Evolutionary conservation across 1,284 basidiomycete species (phyloP), one percentile per base, ranked within the genome.

Genomic region (Pseudozyma pruni): DNA sequence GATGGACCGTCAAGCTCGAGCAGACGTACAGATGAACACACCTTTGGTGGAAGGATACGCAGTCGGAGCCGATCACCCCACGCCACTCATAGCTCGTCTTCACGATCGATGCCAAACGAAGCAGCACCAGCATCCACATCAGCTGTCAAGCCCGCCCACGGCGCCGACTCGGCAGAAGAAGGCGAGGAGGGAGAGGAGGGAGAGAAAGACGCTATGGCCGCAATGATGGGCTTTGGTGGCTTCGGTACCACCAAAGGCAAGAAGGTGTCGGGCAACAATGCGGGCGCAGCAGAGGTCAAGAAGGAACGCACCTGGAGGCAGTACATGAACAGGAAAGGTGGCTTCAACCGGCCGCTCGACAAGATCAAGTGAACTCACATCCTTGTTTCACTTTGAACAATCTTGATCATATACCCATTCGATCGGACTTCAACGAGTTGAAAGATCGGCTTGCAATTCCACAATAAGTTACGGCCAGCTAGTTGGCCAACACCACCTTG

Each of bases 301-400:
- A 93, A 94, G 84, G 88, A 89, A 69, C 86, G 94, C 52, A 95
- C 93, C 25, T 97, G 94, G 94, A 86, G 94, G 70, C 94, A 97
- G 84, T 94, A 94, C 82, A 94, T 94, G 92, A 94, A 94, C 80
- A 59, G 74, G 29, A 71, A 71, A 32, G 74, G 74, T 23, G 74
- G 74, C 14, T 76, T 76, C 69, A 74, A 74, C 14, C 53, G 72
- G 22, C 63, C 63, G 8, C 52, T 74, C 33, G 72, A 74, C 60
- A 72, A 74, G 67, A 73, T 75, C 50, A 61, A 70, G 39, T 62
- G 39, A 56, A 20, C 35, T n/a, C 37, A 32, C 8, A 10, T 23
- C 1, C 13, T 17, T 22, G 17, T n/a, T 34, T 17, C 3, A 41
- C 27, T 29, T 11, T 29, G 27, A 11, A 29, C 27, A 7, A 7